Base-by-base conservation (phyloP, 805 yeast species). In the Pichia pseudocactophila region DNA sequence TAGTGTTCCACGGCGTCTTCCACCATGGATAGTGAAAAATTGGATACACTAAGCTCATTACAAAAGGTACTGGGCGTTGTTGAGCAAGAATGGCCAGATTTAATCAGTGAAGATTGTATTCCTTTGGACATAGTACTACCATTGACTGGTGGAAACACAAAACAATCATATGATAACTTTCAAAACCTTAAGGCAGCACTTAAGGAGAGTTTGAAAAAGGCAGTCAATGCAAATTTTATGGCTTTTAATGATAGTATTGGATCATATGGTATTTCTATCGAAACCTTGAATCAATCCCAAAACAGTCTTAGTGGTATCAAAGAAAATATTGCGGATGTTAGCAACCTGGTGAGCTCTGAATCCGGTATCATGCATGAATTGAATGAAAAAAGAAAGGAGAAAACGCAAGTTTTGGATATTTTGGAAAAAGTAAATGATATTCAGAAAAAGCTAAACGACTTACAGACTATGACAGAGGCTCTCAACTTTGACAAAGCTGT, bases 111-210 rank as follows among this genome's bases (percentile, higher is more conserved):
- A 8, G 71, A 76, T 39, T 76, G 86, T 42, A 88, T 87, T 56
- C 95, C 96, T 1, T 70, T 92, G 36, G 96, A 87, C 52, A 67
- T 81, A 40, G 96, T 96, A 0, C 67, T 90, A 32, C 78, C 89
- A 1, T 67, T 92, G 44, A 66, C 88, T 53, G 97, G 90, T 60
- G 81, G 80, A 52, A 78, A 95, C 2, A 83, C 95, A 0, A 92
- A 88, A n/a, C 81, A 80, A 53, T 75, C 80, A 46, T 69, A 70
- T 44, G 70, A 70, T 2, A 88, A 85, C 47, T 90, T 90, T 51
- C 66, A 70, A 34, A 71, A 72, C 37, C 61, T 87, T 36, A 76
- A 80, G 47, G 64, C 66, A 19, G 66, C 73, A 41, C 72, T 89
- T 11, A 74, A 79, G 13, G 57, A 57, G 15, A 73, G 78, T 20